A percentile compares a stretch with the other conserved stretches of the same genome.
Conservation (phyloP, 2,329 filamentous ascomycete genomes). For the Ramularia endophylla region DNA sequence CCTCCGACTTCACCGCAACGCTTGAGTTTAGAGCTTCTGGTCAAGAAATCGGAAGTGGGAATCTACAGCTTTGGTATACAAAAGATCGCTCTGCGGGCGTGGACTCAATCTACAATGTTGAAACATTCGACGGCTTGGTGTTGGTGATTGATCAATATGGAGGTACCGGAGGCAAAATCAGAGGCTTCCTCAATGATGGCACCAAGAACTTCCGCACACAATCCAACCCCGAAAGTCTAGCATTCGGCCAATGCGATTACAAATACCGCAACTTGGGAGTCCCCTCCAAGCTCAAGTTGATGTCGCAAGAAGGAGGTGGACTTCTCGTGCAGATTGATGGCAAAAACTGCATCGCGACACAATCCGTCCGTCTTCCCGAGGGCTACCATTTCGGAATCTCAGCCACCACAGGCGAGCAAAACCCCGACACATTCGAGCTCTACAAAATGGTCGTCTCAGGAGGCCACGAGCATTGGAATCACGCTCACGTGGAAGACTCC, state of each 20-base stretch:
- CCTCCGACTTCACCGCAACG: conserved; percentile 65
- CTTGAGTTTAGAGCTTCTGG: conserved; percentile 84
- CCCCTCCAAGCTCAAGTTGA: conserved; percentile 73
- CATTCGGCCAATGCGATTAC: conserved; percentile 91
- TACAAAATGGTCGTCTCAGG: conserved; percentile 75
- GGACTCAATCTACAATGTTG: conserved; percentile 76
- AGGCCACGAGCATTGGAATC: conserved; percentile 23
- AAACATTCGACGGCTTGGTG: conserved; percentile 83
- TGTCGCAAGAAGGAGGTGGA: conserved; percentile 46
- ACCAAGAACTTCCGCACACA: conserved; percentile 70
- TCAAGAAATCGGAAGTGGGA: conserved; percentile 77
- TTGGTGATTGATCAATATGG: conserved; percentile 81
- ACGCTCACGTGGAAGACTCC: conserved; percentile 22
- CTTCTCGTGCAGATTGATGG: conserved; percentile 80
- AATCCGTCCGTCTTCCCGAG: conserved; percentile 66
- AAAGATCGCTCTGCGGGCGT: conserved; percentile 61
- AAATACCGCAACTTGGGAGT: conserved; percentile 86
- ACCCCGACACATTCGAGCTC: conserved; percentile 88
- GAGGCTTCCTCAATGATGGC: conserved; percentile 93
- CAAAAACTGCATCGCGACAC: conserved; percentile 72
- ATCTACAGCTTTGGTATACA: conserved; percentile 89
- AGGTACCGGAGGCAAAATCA: conserved; percentile 69
- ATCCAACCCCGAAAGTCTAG: conserved; percentile 71
- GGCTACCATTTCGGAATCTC: conserved; percentile 84
- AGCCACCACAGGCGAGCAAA: conserved; percentile 74